Evolutionary conservation across 495 filamentous ascomycete species (phyloP).

Genomic region (Amorphotheca resinae): DNA sequence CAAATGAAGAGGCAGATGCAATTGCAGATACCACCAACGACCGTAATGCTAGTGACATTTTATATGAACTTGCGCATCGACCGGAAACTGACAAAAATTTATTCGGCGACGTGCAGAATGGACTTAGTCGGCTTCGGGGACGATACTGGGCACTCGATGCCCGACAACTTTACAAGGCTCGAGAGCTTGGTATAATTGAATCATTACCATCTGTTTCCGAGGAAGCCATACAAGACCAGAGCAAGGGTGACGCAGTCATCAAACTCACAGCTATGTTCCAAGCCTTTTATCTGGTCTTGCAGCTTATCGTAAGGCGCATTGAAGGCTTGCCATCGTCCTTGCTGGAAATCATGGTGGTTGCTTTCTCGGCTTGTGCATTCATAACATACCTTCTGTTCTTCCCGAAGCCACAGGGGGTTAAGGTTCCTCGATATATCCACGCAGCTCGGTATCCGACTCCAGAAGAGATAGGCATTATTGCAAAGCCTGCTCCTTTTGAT

Average conservation of each 20-base stretch:
- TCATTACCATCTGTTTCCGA: too few species aligned
- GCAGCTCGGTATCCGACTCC: too few species aligned
- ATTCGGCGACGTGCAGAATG: neutral
- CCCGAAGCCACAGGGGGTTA: neutral
- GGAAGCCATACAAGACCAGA: too few species aligned
- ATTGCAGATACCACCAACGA: too few species aligned
- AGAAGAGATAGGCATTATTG: too few species aligned
- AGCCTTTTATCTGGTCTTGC: neutral
- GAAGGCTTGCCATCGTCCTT: neutral
- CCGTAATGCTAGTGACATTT: too few species aligned
- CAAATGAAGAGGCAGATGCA: too few species aligned
- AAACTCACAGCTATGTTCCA: neutral
- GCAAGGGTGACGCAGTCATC: too few species aligned
- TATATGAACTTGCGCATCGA: too few species aligned
- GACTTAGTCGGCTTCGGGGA: neutral
- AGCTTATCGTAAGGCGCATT: neutral
- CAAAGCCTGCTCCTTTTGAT: too few species aligned
- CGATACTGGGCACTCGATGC: neutral
- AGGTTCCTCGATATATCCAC: too few species aligned
- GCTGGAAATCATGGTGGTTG: neutral
- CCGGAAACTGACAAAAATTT: too few species aligned
- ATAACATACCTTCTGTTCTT: neutral
- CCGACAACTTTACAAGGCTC: neutral
- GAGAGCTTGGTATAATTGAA: neutral
- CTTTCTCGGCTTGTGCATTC: neutral